Percentiles rank a stretch among this genome's conserved stretches.
Evolutionary conservation across 352 stramenopile species (phyloP).

Genomic region (Globisporangium canariense): DNA sequence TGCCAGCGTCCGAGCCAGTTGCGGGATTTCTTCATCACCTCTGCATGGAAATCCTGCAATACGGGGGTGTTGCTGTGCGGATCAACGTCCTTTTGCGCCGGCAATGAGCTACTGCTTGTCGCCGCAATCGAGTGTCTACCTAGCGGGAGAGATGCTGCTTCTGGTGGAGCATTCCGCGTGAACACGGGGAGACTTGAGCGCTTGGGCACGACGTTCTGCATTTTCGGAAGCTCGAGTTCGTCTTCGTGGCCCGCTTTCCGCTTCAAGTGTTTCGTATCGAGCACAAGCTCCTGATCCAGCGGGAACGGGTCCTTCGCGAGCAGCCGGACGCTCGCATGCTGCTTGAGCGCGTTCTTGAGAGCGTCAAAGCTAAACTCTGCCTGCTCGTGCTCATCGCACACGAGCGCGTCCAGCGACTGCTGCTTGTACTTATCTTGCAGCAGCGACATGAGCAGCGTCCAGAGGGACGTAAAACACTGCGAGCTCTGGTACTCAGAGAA

Average conservation of each 20-base stretch:
- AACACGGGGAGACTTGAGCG: slow-evolving; percentile 11
- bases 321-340: slow-evolving; percentile 33
- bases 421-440: neutral
- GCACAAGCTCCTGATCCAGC: slow-evolving; percentile 24
- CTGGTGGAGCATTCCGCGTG: neutral
- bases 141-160: slow-evolving; percentile 5
- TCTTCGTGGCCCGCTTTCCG: slow-evolving; percentile 12
- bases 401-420: neutral
- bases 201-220: slow-evolving; percentile 12
- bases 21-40: slow-evolving; percentile 66
- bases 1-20: slow-evolving; percentile 66
- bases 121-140: slow-evolving; percentile 4
- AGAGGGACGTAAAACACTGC: slow-evolving; percentile 26
- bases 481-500: slow-evolving; percentile 38
- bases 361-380: slow-evolving; percentile 5
- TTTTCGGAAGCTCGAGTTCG: slow-evolving; percentile 19
- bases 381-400: neutral
- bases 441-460: slow-evolving; percentile 11
- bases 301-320: slow-evolving; percentile 34
- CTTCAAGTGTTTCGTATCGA: slow-evolving; percentile 1
- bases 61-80: slow-evolving; percentile 18
- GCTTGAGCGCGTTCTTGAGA: slow-evolving; percentile 26
- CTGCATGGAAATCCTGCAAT: slow-evolving; percentile 37
- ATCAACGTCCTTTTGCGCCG: neutral
- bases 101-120: neutral